Percentiles rank a stretch among this genome's conserved stretches.
These are phyloP conservation scores for Lanmaoa rubissima DNA, from an alignment of 768 basidiomycete species.

Conservation along the genomic window DNA sequence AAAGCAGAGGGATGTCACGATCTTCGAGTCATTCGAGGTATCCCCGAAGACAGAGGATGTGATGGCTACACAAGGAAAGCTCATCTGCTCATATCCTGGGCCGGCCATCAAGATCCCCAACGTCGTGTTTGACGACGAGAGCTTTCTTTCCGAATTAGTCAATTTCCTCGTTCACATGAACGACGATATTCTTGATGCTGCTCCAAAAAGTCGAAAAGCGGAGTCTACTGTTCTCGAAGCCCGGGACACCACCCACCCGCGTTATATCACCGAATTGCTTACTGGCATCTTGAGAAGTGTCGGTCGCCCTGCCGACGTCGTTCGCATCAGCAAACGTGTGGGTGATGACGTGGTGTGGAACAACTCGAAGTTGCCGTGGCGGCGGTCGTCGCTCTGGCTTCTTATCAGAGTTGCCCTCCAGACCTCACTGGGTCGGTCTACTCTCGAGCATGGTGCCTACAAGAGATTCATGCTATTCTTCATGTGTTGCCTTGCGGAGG, in stretches of 20 bases:
- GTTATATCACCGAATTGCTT: constrained; percentile 49
- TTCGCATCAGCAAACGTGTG: constrained; percentile 41
- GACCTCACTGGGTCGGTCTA: constrained; percentile 29
- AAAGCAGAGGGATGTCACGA: constrained; percentile 23
- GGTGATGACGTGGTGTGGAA: constrained; percentile 48
- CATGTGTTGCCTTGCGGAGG: constrained; percentile 17
- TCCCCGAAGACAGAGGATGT: constrained; percentile 37
- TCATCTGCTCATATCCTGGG: constrained; percentile 46
- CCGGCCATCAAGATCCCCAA: constrained; percentile 40
- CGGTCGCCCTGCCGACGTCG: constrained; percentile 29
- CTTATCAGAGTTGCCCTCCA: constrained; percentile 46
- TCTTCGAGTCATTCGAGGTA: constrained; percentile 48
- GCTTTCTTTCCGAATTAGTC: constrained; percentile 36
- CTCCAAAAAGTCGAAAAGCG: constrained; percentile 39
- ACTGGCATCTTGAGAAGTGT: constrained; percentile 45
- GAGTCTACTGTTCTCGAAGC: constrained; percentile 34
- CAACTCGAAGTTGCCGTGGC: constrained; percentile 41
- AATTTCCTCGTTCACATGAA: constrained; percentile 38
- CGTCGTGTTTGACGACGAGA: constrained; percentile 22
- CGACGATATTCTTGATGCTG: constrained; percentile 33
- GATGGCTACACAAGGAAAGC: constrained; percentile 40
- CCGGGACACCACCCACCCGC: constrained; percentile 42
- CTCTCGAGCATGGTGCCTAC: constrained; percentile 19
- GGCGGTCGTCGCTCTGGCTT: constrained; percentile 51
- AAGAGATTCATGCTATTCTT: constrained; percentile 37